A percentile compares a stretch with the other conserved stretches of the same genome.
Conservation (phyloP, 2,329 filamentous ascomycete species). For the Raffaelea albimanens region DNA sequence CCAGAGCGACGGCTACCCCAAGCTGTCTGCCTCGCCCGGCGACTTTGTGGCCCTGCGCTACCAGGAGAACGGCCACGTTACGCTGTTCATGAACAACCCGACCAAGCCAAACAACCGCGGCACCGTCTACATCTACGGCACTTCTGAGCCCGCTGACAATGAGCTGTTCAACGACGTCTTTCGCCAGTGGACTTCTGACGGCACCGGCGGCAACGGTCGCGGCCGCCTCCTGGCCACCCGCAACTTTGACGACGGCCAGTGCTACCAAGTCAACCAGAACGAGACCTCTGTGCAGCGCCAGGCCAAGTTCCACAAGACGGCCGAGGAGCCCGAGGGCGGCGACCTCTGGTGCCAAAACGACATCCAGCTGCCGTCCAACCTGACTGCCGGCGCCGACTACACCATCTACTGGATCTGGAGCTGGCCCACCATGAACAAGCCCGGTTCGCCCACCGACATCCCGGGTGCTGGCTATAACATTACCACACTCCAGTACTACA, state of each 20-base stretch:
- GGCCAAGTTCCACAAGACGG: constrained; percentile 37
- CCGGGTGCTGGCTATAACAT: constrained; percentile 23
- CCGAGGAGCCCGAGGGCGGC: constrained; percentile 41
- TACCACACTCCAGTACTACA: constrained; percentile 27
- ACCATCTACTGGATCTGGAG: constrained; percentile 97
- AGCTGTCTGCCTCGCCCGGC: constrained; percentile 50
- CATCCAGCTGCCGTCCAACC: constrained; percentile 61
- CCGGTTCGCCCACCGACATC: constrained; percentile 19
- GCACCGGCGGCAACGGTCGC: constrained; percentile 69
- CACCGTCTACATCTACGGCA: constrained; percentile 68
- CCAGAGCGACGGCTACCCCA: constrained; percentile 49
- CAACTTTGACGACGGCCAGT: constrained; percentile 84
- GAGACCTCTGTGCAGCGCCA: constrained; percentile 51
- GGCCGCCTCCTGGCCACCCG: constrained; percentile 68
- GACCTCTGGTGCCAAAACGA: constrained; percentile 76
- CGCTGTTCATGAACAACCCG: constrained; percentile 42
- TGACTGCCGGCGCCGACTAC: constrained; percentile 54
- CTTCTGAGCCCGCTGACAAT: constrained; percentile 42
- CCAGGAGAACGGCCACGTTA: constrained; percentile 70
- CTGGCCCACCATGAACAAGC: constrained; percentile 57
- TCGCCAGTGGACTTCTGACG: constrained; percentile 66
- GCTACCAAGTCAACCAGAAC: constrained; percentile 66
- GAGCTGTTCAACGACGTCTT: constrained; percentile 57
- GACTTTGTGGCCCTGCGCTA: constrained; percentile 59
- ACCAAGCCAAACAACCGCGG: constrained; percentile 58